A percentile compares a stretch with the other conserved stretches of the same genome.
Evolutionary conservation across 208 protist species (phyloP).

Genomic region (Trypanosoma vivax): DNA sequence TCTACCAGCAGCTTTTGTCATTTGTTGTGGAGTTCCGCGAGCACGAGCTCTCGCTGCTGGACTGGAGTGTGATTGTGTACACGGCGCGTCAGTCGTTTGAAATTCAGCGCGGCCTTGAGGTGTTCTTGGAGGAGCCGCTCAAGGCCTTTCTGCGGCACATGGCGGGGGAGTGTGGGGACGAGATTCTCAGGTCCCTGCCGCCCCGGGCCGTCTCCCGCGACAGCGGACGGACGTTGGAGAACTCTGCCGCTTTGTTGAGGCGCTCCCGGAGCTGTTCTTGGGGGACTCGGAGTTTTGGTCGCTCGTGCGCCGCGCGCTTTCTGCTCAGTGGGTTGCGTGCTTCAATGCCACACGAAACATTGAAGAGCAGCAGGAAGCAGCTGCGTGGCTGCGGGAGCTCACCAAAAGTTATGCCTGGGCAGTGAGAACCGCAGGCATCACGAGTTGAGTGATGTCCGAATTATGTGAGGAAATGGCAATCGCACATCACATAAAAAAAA

Average conservation of each 20-base stretch:
- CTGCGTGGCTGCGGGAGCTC: slow-evolving; percentile 19
- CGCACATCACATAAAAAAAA: too few species aligned
- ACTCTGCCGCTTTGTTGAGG: slow-evolving; percentile 34
- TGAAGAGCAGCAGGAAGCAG: slow-evolving; percentile 3
- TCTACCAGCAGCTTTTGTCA: slow-evolving; percentile 54
- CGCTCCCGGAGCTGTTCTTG: slow-evolving; percentile 32
- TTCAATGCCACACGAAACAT: not conserved
- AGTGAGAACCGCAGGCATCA: slow-evolving; percentile 33
- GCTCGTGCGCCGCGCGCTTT: slow-evolving; percentile 21
- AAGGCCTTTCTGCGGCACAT: slow-evolving; percentile 3
- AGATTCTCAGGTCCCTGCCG: not conserved
- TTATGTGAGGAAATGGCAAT: slow-evolving; percentile 10
- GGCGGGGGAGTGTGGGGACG: not conserved
- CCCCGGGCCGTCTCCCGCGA: not conserved
- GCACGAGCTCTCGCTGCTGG: slow-evolving; percentile 12
- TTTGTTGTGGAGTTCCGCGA: slow-evolving; percentile 26
- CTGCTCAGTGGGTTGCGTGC: slow-evolving; percentile 18
- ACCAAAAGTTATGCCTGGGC: slow-evolving; percentile 53
- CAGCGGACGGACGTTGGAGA: slow-evolving; percentile 2
- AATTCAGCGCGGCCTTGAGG: slow-evolving; percentile 9
- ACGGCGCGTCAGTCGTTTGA: slow-evolving; percentile 31
- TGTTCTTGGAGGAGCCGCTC: slow-evolving; percentile 21
- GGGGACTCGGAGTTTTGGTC: slow-evolving; percentile 34
- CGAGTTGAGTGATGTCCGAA: slow-evolving; percentile 16
- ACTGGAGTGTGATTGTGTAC: slow-evolving; percentile 38